Evolutionary conservation across 441 rosid species (phyloP).

Genomic region (Adansonia gregorii): DNA sequence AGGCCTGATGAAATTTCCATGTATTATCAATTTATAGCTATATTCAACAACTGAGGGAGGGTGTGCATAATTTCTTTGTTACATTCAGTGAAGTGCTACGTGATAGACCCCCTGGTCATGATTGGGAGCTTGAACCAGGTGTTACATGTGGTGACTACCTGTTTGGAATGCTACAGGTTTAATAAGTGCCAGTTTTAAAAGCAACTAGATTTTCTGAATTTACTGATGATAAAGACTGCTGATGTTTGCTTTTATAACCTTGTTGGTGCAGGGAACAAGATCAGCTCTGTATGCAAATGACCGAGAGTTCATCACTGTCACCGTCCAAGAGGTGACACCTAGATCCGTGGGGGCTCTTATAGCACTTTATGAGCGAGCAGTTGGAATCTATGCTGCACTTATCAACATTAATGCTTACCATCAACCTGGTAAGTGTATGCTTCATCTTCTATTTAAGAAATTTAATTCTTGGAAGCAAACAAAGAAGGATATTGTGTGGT

Average conservation of each 20-base stretch:
- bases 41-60: constrained; percentile 98
- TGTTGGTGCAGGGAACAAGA: constrained; percentile 81
- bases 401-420: constrained; percentile 93
- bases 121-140: constrained; percentile 99
- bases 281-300: constrained; percentile 88
- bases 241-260: constrained; percentile 13
- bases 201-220: not conserved
- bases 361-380: constrained; percentile 97
- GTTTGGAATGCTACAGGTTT: constrained; percentile 97
- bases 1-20: constrained; percentile 19
- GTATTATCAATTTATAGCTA: constrained; percentile 50
- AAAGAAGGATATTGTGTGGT: not conserved
- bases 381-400: constrained; percentile 87
- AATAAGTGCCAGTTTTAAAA: constrained; percentile 16
- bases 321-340: constrained; percentile 91
- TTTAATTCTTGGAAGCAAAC: constrained; percentile 21
- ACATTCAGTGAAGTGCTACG: constrained; percentile 95
- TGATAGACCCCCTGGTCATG: constrained; percentile 98
- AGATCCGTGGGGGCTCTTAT: constrained; percentile 85
- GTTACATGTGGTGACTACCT: constrained; percentile 98
- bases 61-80: constrained; percentile 93
- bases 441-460: constrained; percentile 24
- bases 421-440: constrained; percentile 75
- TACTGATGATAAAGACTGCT: not conserved
- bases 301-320: constrained; percentile 86